A percentile compares a stretch with the other conserved stretches of the same genome.
phyloP scores from a whole-genome alignment of 768 basidiomycete genomes.

The Amanita exitialis region DNA sequence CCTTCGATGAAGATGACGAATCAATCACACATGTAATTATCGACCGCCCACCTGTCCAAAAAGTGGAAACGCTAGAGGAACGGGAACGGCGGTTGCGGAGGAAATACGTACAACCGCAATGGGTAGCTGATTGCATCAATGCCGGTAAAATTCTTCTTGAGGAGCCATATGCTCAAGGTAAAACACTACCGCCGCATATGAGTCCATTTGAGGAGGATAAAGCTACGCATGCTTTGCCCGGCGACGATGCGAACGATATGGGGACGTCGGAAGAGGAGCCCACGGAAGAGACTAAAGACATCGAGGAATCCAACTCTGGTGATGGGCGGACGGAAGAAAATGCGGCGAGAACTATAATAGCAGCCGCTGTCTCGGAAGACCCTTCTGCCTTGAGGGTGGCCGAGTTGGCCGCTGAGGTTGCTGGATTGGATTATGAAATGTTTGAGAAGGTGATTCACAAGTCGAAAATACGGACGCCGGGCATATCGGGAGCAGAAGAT shows the following conservation, averaged over 20 bases:
- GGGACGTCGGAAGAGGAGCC: constrained; percentile 16
- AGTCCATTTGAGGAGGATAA: constrained; percentile 87
- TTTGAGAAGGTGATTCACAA: constrained; percentile 74
- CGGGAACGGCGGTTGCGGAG: constrained; percentile 55
- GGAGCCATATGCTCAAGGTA: constrained; percentile 79
- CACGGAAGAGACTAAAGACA: background rate
- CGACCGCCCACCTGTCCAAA: constrained; percentile 65
- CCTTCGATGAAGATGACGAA: constrained; percentile 66
- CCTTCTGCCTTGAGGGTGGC: constrained; percentile 69
- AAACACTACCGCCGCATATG: constrained; percentile 84
- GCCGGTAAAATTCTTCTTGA: constrained; percentile 75
- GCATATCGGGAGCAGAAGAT: constrained; percentile 24
- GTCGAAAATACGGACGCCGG: constrained; percentile 32
- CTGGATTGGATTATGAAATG: constrained; percentile 67
- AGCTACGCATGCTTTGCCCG: constrained; percentile 49
- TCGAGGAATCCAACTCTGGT: background rate
- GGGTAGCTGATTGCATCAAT: constrained; percentile 96
- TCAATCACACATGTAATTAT: constrained; percentile 93
- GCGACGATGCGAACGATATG: constrained; percentile 24
- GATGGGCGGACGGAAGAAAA: constrained; percentile 7
- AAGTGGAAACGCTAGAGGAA: constrained; percentile 42
- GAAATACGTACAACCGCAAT: constrained; percentile 93
- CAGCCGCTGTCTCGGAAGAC: constrained; percentile 31
- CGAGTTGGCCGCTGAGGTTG: constrained; percentile 87
- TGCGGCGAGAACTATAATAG: constrained; percentile 15